These are phyloP conservation scores for Rosa chinensis DNA, from an alignment of 306 rosid genomes.

Conservation along the genomic window DNA sequence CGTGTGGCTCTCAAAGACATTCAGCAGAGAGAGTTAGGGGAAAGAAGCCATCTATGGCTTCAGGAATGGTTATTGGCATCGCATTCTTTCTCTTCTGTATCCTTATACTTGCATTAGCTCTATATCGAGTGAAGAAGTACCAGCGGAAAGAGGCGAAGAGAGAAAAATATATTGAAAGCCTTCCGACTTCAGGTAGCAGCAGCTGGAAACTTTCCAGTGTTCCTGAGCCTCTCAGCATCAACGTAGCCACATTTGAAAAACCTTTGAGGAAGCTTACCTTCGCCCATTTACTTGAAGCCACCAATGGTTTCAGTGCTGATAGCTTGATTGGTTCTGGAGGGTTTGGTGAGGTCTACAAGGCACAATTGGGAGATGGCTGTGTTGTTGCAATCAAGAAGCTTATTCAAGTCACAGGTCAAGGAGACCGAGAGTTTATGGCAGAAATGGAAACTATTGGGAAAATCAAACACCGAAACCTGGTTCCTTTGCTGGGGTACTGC, in stretches of 20 bases:
- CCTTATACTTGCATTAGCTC: constrained; percentile 35
- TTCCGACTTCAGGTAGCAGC: constrained; percentile 70
- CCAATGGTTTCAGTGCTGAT: constrained; percentile 71
- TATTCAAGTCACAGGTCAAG: constrained; percentile 69
- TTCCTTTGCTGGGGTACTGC: constrained; percentile 73
- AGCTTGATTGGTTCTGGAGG: constrained; percentile 85
- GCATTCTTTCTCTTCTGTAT: constrained; percentile 46
- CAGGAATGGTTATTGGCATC: constrained; percentile 41
- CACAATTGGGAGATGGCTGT: constrained; percentile 64
- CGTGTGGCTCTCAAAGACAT: constrained; percentile 38
- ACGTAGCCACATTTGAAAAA: constrained; percentile 71
- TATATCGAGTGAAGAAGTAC: constrained; percentile 37
- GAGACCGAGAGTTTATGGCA: constrained; percentile 86
- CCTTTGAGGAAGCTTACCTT: constrained; percentile 67
- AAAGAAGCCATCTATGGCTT: constrained; percentile 46
- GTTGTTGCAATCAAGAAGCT: constrained; percentile 84
- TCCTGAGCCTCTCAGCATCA: constrained; percentile 74
- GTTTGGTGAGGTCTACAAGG: constrained; percentile 83
- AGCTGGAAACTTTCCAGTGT: constrained; percentile 70
- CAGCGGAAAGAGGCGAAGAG: constrained; percentile 38
- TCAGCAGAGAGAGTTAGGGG: constrained; percentile 13
- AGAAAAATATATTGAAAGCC: constrained; percentile 64
- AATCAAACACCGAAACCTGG: constrained; percentile 76
- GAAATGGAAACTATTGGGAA: constrained; percentile 90
- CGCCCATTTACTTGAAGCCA: constrained; percentile 76